Conservation (phyloP, 2,329 filamentous ascomycete genomes). For the Hypoxylon rubiginosum region DNA sequence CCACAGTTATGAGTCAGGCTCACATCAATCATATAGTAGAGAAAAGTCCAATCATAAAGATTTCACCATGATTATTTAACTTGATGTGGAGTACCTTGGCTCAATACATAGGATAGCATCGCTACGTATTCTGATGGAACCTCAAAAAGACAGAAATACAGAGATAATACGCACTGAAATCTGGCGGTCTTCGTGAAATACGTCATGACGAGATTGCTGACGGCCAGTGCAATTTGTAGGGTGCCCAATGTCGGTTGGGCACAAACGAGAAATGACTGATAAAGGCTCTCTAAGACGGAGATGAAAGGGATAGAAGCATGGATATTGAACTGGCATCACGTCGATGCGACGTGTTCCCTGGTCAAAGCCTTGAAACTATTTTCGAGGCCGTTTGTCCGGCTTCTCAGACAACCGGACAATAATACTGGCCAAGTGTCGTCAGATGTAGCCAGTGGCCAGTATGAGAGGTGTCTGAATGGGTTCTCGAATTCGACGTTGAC, state of each 20-base stretch:
- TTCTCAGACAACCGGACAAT: not conserved
- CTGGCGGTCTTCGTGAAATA: no score
- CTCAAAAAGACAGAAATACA: no score
- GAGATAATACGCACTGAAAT: no score
- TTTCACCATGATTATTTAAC: no score
- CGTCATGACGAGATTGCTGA: not conserved
- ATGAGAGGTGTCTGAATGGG: not conserved
- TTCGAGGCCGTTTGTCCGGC: not conserved
- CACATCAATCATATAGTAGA: no score
- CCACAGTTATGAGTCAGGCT: no score
- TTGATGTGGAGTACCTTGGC: no score
- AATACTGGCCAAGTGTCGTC: not conserved
- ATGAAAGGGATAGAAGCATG: not conserved
- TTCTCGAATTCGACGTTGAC: not conserved
- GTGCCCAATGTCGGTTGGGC: not conserved
- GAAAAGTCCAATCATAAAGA: no score
- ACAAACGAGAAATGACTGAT: not conserved
- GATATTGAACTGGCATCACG: not conserved
- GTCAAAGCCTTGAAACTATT: not conserved
- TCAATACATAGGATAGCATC: no score
- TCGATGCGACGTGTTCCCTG: not conserved
- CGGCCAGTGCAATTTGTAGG: not conserved
- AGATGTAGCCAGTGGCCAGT: not conserved
- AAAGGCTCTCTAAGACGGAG: not conserved
- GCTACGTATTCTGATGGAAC: no score